Evolutionary conservation across 768 basidiomycete genomes (phyloP).

Genomic region (Filobasidium wieringae): DNA sequence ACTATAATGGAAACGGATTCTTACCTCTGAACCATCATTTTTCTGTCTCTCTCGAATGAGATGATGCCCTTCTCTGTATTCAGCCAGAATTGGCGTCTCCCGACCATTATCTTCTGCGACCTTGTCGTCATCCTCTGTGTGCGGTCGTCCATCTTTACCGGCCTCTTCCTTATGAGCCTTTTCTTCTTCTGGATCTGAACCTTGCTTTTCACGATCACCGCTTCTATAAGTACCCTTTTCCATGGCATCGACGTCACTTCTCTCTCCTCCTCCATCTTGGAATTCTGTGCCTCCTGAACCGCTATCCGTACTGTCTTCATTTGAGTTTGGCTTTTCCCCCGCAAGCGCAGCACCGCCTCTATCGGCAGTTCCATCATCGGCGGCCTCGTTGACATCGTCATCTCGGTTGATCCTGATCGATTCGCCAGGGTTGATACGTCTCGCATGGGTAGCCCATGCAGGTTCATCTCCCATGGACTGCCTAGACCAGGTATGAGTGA

Average conservation of each 20-base stretch:
- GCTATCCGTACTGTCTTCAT: not conserved
- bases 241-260: constrained; percentile 15
- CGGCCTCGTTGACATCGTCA: constrained; percentile 46
- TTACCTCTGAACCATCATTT: constrained; percentile 56
- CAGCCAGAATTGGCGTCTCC: constrained; percentile 38
- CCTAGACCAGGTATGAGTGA: constrained; percentile 81
- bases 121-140: too few relatives aligned
- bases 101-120: constrained; percentile 22
- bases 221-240: constrained; percentile 14
- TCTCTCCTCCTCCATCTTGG: constrained; percentile 16
- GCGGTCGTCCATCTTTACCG: too few relatives aligned
- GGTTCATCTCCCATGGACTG: constrained; percentile 48
- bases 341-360: constrained; percentile 1
- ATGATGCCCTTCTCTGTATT: constrained; percentile 64
- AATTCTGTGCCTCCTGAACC: not conserved
- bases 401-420: constrained; percentile 82
- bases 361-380: constrained; percentile 14
- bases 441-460: constrained; percentile 72
- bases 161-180: constrained; percentile 17
- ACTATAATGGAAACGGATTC: constrained; percentile 18
- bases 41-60: constrained; percentile 52
- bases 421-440: constrained; percentile 56
- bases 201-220: not conserved
- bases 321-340: not conserved
- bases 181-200: constrained; percentile 14